A percentile compares a stretch with the other conserved stretches of the same genome.
Evolutionary conservation across 2,329 filamentous ascomycete species (phyloP).

Genomic region (Trichothecium sympodiale): DNA sequence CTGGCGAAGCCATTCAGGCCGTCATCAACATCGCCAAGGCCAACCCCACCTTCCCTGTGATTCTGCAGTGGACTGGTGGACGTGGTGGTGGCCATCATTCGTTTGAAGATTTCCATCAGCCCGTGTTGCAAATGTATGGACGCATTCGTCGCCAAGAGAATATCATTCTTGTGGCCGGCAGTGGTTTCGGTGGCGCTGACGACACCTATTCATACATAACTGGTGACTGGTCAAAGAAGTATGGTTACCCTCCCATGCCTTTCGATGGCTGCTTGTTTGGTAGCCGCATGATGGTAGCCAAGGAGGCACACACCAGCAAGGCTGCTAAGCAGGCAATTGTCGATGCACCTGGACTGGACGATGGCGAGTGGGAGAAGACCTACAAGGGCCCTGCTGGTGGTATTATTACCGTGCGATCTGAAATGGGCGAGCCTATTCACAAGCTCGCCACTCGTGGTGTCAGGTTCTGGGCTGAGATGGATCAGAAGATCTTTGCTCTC

Average conservation of each 20-base stretch:
- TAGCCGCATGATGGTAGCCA: constrained; percentile 89
- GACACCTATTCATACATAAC: constrained; percentile 91
- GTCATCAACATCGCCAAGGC: constrained; percentile 90
- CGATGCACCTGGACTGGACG: constrained; percentile 72
- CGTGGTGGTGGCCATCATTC: constrained; percentile 92
- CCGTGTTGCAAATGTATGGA: constrained; percentile 82
- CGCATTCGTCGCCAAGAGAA: constrained; percentile 78
- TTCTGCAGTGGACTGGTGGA: constrained; percentile 91
- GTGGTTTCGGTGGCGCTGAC: constrained; percentile 81
- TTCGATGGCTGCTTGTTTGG: constrained; percentile 88
- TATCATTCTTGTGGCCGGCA: constrained; percentile 80
- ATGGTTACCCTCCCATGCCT: constrained; percentile 84
- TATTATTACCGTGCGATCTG: constrained; percentile 90
- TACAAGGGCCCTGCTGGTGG: constrained; percentile 88
- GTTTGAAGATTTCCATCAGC: constrained; percentile 90
- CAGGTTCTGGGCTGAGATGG: constrained; percentile 96
- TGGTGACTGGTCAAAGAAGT: constrained; percentile 77
- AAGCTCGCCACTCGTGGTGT: constrained; percentile 97
- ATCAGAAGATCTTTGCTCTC: constrained; percentile 92
- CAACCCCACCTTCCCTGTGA: constrained; percentile 87
- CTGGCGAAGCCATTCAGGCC: constrained; percentile 74
- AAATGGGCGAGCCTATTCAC: constrained; percentile 99
- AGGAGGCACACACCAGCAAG: constrained; percentile 81
- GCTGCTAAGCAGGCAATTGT: constrained; percentile 85
- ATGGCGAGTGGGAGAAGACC: constrained; percentile 80